Evolutionary conservation across 2,329 filamentous ascomycete genomes (phyloP), one percentile per base, ranked within the genome.

Genomic region (Cladobotryum protrusum): DNA sequence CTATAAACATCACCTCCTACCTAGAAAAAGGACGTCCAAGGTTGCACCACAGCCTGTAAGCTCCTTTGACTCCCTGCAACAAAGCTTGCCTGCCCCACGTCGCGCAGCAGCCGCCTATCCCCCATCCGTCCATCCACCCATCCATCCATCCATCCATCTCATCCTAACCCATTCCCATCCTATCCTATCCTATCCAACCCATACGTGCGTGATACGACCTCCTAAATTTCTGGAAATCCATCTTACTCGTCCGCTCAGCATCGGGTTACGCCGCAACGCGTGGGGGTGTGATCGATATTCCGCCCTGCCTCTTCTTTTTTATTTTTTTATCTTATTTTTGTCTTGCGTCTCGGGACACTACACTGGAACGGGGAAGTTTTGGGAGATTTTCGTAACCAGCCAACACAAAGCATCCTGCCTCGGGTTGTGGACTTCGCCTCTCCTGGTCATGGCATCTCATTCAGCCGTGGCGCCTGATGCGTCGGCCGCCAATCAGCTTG

Each of bases 401-500:
- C 11, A 29, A 29, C 24, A 29, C 24, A 29, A 29, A 29, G 24
- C 24, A 29, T 29, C 24, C 24, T 29, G 24, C 24, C 24, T 29
- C 24, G n/a, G n/a, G n/a, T n/a, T n/a, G n/a, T n/a, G n/a, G n/a
- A n/a, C n/a, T 29, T 9, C 6, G 7, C 4, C 6, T 29, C 24
- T 29, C 24, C 24, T 8, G 24, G 24, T 29, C 24, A 29, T 29
- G 24, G 24, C 48, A 17, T 35, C 55, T 47, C 52, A 63, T 44
- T 51, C 57, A 53, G 42, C 56, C 37, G 45, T 40, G 40, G 48
- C 55, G 20, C 49, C 57, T 33, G 56, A 60, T 47, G 56, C 55
- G 48, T 52, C 51, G 34, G 53, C 52, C 46, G 56, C 52, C 32
- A 56, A 54, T 45, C 60, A 64, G 36, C 68, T 69, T 48, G 60